These are phyloP conservation scores for Colletotrichum viniferum DNA, from an alignment of 2,329 filamentous ascomycete genomes.

Conservation along the genomic window DNA sequence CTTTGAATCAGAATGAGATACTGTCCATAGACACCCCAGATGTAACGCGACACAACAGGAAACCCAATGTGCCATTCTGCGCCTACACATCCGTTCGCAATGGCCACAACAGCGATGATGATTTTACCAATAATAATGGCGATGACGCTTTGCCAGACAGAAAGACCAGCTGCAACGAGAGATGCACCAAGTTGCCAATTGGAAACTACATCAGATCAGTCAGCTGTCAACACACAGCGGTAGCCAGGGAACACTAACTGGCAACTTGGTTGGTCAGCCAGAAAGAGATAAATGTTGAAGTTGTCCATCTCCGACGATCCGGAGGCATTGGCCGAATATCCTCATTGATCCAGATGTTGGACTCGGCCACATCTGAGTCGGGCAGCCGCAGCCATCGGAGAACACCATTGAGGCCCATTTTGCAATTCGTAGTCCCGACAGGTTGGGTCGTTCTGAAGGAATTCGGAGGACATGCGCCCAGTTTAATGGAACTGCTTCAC, in stretches of 20 bases:
- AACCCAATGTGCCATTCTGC: conserved; percentile 45
- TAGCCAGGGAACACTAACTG: not conserved
- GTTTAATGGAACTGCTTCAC: not conserved
- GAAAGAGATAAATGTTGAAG: conserved; percentile 16
- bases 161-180: conserved; percentile 3
- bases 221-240: accelerated
- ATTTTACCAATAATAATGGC: conserved; percentile 13
- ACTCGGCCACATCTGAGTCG: conserved; percentile 5
- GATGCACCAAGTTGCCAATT: conserved; percentile 17
- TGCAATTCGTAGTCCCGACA: not conserved
- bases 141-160: conserved; percentile 16
- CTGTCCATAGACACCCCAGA: conserved; percentile 45
- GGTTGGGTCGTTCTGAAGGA: not conserved
- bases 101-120: conserved; percentile 14
- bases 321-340: conserved; percentile 21
- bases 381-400: conserved; percentile 8
- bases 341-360: conserved; percentile 22
- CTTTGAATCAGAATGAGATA: conserved; percentile 42
- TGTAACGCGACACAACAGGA: conserved; percentile 40
- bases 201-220: not conserved
- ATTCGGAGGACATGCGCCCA: not conserved
- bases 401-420: not conserved
- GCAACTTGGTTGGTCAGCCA: conserved; percentile 21
- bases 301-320: conserved; percentile 15
- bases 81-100: conserved; percentile 7